Conservation (phyloP, 2,329 filamentous ascomycete species). For the Clonostachys sp. region DNA sequence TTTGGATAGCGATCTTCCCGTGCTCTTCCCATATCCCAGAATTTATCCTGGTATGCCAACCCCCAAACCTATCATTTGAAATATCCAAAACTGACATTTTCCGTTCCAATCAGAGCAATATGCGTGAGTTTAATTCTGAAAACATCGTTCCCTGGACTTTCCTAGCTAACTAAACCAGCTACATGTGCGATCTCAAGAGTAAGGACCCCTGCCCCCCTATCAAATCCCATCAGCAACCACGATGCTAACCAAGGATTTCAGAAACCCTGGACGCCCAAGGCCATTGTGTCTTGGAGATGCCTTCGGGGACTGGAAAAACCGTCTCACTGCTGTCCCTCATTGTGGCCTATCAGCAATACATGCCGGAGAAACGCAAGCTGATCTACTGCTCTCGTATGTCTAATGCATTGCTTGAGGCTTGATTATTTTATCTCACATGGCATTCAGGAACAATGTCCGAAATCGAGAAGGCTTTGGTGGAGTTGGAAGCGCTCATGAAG, state of each 20-base stretch:
- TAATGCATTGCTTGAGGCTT: neutral
- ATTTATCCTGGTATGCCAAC: slow-evolving; percentile 48
- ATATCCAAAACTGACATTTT: slow-evolving; percentile 6
- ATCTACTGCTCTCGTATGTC: slow-evolving; percentile 88
- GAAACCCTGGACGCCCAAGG: slow-evolving; percentile 87
- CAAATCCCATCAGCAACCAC: neutral
- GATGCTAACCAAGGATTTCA: slow-evolving; percentile 13
- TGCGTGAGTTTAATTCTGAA: slow-evolving; percentile 31
- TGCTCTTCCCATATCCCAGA: slow-evolving; percentile 54
- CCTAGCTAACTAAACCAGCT: slow-evolving; percentile 23
- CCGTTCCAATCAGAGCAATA: slow-evolving; percentile 40
- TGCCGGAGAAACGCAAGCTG: slow-evolving; percentile 88
- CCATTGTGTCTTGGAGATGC: slow-evolving; percentile 97
- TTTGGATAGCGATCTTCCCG: slow-evolving; percentile 44
- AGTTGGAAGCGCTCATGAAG: slow-evolving; percentile 90
- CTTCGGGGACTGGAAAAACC: slow-evolving; percentile 96
- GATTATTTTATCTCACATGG: neutral
- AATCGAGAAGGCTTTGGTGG: slow-evolving; percentile 94
- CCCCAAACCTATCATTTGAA: slow-evolving; percentile 7
- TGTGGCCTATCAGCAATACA: slow-evolving; percentile 91
- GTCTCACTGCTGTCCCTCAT: slow-evolving; percentile 93
- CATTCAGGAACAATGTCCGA: slow-evolving; percentile 85
- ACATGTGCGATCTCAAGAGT: slow-evolving; percentile 57
- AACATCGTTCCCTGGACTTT: neutral
- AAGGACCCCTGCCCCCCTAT: slow-evolving; percentile 1